A percentile compares a stretch with the other conserved stretches of the same genome.
These are phyloP conservation scores for Colletotrichum sp. DNA, from an alignment of 2,329 filamentous ascomycete species.

Conservation along the genomic window DNA sequence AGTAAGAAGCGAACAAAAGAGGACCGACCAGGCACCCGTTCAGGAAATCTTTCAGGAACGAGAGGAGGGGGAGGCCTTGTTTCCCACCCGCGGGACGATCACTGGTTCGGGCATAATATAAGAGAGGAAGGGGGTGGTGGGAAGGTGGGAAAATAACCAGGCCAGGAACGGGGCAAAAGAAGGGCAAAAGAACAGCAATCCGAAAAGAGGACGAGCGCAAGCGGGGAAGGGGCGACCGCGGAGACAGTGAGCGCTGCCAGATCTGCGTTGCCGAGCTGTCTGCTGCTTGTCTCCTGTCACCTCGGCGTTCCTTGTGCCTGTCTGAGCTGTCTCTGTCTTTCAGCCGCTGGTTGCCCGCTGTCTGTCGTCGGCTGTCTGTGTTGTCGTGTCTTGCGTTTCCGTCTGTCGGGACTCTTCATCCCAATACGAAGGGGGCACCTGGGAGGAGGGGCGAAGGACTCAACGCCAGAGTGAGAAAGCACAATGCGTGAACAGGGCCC, in stretches of 20 bases:
- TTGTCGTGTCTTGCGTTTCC: background rate
- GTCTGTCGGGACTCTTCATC: background rate
- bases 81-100: background rate
- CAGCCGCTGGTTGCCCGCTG: background rate
- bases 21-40: background rate
- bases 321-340: background rate
- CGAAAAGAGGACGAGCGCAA: background rate
- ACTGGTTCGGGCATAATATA: slow-evolving; percentile 10
- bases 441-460: background rate
- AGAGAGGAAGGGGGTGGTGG: background rate
- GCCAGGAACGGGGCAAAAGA: background rate
- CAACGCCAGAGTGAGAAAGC: background rate
- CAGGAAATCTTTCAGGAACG: background rate
- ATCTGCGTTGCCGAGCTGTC: slow-evolving; percentile 1
- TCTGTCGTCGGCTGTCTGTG: background rate
- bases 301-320: slow-evolving; percentile 1
- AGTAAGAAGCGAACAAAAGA: background rate
- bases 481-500: background rate
- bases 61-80: background rate
- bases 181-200: background rate
- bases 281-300: slow-evolving; percentile 12
- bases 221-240: background rate
- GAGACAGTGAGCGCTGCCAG: background rate
- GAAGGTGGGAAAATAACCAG: background rate
- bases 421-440: background rate